phyloP scores from a whole-genome alignment of 768 basidiomycete species.

The Russula virescens region DNA sequence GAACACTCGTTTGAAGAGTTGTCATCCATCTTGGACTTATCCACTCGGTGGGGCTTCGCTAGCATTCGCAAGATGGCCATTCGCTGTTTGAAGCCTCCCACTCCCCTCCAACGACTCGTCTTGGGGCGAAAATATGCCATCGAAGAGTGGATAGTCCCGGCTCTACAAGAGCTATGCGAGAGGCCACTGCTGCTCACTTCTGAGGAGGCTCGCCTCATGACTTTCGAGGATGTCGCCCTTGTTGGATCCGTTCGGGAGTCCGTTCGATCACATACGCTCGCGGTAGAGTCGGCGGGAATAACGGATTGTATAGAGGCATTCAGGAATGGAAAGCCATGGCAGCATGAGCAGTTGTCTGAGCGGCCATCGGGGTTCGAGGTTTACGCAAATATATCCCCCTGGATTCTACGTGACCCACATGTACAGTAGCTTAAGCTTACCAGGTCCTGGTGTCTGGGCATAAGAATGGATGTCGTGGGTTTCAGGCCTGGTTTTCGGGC shows the following conservation, averaged over 20 bases:
- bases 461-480: too few species aligned
- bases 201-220: constrained; percentile 15
- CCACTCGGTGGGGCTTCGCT: constrained; percentile 19
- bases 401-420: too few species aligned
- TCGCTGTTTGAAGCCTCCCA: constrained; percentile 7
- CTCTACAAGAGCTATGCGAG: constrained; percentile 10
- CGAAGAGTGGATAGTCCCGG: constrained; percentile 13
- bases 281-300: background rate
- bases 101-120: constrained; percentile 4
- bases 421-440: too few species aligned
- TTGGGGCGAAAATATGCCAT: constrained; percentile 6
- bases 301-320: background rate
- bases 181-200: constrained; percentile 8
- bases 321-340: background rate
- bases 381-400: too few species aligned
- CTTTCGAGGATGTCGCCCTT: constrained; percentile 14
- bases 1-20: constrained; percentile 14
- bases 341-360: too few species aligned
- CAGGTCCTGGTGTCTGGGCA: too few species aligned
- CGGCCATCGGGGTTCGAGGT: too few species aligned
- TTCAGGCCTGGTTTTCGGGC: too few species aligned
- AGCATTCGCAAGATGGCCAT: constrained; percentile 18
- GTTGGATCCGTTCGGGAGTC: constrained; percentile 13
- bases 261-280: background rate
- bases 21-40: constrained; percentile 14